These are phyloP conservation scores for Phialocephala sp. DNA, from an alignment of 2,329 filamentous ascomycete genomes.

Conservation along the genomic window DNA sequence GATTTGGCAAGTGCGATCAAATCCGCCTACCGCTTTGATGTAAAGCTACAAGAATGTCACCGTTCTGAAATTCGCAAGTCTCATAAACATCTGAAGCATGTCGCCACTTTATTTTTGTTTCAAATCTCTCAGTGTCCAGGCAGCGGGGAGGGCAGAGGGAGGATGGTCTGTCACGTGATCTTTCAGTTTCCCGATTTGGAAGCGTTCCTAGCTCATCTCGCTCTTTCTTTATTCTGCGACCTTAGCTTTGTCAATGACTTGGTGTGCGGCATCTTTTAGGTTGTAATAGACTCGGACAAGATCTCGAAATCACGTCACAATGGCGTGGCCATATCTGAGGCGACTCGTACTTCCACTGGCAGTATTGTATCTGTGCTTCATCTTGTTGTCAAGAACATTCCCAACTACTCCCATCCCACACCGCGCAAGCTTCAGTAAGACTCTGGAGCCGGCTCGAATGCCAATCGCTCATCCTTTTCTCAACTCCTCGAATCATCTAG, in stretches of 20 bases:
- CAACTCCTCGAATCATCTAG: constrained; percentile 15
- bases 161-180: too few species aligned
- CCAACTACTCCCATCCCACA: neutral
- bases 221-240: constrained; percentile 1
- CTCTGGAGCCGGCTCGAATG: constrained; percentile 15
- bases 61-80: neutral
- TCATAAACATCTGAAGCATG: neutral
- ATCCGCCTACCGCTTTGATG: neutral
- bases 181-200: neutral
- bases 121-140: too few species aligned
- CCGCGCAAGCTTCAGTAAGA: neutral
- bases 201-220: neutral
- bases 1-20: constrained; percentile 2
- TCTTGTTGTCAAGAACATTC: constrained; percentile 13
- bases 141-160: too few species aligned
- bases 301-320: constrained; percentile 8
- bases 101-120: neutral
- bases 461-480: constrained; percentile 20
- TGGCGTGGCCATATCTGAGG: constrained; percentile 22
- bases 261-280: neutral
- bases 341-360: constrained; percentile 31
- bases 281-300: neutral
- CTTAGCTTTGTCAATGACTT: too few species aligned
- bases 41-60: neutral
- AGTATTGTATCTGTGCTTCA: constrained; percentile 22